Evolutionary conservation across 2,329 filamentous ascomycete genomes (phyloP).

Genomic region (Plenodomus lindquistii): DNA sequence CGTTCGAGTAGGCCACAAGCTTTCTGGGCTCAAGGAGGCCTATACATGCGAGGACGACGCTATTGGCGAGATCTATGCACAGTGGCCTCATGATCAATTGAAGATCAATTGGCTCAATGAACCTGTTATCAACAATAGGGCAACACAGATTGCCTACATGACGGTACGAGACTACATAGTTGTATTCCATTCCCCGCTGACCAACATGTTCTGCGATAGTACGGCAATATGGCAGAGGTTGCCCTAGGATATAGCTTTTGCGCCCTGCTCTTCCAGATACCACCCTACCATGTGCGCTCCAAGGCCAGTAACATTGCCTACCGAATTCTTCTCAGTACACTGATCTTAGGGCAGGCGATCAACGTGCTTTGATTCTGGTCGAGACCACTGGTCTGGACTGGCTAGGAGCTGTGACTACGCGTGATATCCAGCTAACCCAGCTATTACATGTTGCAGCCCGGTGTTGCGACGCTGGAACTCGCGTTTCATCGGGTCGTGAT

Average conservation of each 20-base stretch:
- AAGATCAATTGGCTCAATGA: constrained; percentile 6
- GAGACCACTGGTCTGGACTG: no score
- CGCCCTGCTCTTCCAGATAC: constrained; percentile 18
- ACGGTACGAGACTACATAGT: constrained; percentile 1
- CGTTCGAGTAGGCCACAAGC: not conserved
- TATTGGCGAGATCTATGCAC: not conserved
- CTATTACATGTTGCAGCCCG: no score
- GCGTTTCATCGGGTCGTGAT: no score
- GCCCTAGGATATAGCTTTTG: constrained; percentile 11
- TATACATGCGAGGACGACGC: not conserved
- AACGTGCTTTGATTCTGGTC: no score
- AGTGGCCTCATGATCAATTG: not conserved
- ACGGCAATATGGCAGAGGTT: constrained; percentile 17
- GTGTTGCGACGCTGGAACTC: no score
- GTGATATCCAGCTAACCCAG: no score
- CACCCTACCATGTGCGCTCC: constrained; percentile 4
- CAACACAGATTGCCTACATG: constrained; percentile 4
- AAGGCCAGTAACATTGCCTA: not conserved
- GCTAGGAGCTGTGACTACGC: no score
- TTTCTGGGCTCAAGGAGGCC: not conserved
- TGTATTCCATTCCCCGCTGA: not conserved
- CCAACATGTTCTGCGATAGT: constrained; percentile 9
- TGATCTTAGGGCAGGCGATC: not conserved
- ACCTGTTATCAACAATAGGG: not conserved
- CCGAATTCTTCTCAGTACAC: not conserved